phyloP scores from a whole-genome alignment of 2,329 filamentous ascomycete genomes.

The Cryphonectria parasitica region DNA sequence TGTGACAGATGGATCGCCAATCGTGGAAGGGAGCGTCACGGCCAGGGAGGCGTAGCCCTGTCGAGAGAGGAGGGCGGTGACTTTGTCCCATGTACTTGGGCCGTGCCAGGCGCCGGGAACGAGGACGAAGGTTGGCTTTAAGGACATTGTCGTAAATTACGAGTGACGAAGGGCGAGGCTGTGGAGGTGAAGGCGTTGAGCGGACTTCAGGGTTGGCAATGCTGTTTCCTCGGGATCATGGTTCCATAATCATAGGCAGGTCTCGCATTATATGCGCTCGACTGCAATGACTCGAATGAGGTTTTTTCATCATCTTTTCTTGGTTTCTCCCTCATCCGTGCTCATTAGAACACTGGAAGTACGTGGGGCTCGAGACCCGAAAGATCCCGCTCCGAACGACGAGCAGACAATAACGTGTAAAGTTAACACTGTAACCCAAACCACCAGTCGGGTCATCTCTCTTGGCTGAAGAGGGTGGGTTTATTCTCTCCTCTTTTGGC shows the following conservation, averaged over 20 bases:
- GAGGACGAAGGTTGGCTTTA: slow-evolving; percentile 42
- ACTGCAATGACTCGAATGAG: background rate
- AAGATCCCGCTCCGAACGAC: background rate
- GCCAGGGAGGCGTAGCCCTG: slow-evolving; percentile 40
- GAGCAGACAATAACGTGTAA: background rate
- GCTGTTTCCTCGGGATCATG: background rate
- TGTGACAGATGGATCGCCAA: slow-evolving; percentile 39
- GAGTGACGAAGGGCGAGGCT: background rate
- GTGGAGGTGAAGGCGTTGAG: background rate
- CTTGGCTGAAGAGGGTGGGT: background rate
- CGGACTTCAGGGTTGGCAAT: background rate
- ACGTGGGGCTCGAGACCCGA: background rate
- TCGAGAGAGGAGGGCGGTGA: slow-evolving; percentile 41
- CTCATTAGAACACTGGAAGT: background rate
- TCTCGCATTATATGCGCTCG: background rate
- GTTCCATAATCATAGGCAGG: background rate
- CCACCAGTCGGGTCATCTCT: background rate
- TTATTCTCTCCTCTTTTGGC: background rate
- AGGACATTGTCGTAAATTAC: background rate
- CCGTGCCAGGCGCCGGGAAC: slow-evolving; percentile 54
- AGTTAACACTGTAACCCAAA: background rate
- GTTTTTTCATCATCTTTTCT: too few species aligned
- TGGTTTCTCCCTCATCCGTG: background rate
- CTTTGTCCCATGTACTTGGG: slow-evolving; percentile 42
- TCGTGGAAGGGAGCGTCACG: slow-evolving; percentile 46